phyloP scores from a whole-genome alignment of 164 flowering plant genomes.

The Paratinospora sagittata region DNA sequence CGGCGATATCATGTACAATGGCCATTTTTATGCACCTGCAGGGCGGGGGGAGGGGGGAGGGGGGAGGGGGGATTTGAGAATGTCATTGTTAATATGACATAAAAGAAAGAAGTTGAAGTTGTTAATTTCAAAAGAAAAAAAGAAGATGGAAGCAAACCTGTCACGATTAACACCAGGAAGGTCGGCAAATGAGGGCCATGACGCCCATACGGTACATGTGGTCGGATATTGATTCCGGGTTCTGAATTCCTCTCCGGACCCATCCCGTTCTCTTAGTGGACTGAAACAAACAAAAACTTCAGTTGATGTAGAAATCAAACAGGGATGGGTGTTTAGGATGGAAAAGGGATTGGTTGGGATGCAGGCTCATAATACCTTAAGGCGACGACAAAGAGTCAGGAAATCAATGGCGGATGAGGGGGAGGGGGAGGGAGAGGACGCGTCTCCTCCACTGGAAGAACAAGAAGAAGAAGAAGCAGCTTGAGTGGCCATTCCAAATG shows the following conservation, averaged over 20 bases:
- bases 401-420: conserved; percentile 60
- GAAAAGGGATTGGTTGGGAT: no score
- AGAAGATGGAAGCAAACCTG: conserved; percentile 44
- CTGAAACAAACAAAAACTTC: conserved; percentile 23
- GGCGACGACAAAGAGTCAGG: conserved; percentile 71
- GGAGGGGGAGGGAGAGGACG: conserved; percentile 5
- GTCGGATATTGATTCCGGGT: conserved; percentile 90
- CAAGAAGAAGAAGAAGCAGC: no score
- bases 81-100: neutral
- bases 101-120: no score
- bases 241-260: conserved; percentile 51
- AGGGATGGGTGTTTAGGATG: no score
- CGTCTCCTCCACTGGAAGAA: no score
- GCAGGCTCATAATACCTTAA: no score
- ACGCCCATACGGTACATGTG: conserved; percentile 96
- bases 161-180: conserved; percentile 77
- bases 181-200: conserved; percentile 86
- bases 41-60: neutral
- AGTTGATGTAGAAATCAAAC: neutral
- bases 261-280: conserved; percentile 92
- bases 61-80: neutral
- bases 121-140: neutral
- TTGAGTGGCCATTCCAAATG: no score
- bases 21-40: conserved; percentile 93
- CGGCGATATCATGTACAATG: conserved; percentile 96